phyloP scores from a whole-genome alignment of 768 basidiomycete species.

The Lactifluus volemus region DNA sequence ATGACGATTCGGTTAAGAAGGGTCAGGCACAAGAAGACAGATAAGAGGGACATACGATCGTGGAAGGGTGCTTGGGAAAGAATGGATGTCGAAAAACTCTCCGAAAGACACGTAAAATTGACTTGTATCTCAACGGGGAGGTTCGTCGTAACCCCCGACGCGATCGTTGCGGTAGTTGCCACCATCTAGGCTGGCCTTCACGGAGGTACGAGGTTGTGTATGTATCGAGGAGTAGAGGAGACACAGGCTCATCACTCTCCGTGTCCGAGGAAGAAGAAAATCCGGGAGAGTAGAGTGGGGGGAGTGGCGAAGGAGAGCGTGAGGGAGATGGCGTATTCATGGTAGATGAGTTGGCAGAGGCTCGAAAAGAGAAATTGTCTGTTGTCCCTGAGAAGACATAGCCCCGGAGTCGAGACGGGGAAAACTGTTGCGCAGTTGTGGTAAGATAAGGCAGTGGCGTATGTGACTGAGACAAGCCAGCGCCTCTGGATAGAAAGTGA shows the following conservation, averaged over 20 bases:
- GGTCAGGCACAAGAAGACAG: neutral
- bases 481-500: neutral
- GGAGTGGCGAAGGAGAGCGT: conserved; percentile 50
- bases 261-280: conserved; percentile 52
- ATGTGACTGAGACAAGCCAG: conserved; percentile 18
- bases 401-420: neutral
- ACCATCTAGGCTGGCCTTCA: conserved; percentile 49
- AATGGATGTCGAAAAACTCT: conserved; percentile 60
- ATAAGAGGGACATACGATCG: conserved; percentile 49
- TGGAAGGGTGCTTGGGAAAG: conserved; percentile 72
- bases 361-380: neutral
- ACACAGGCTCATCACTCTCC: conserved; percentile 50
- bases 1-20: conserved; percentile 14
- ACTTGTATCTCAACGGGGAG: conserved; percentile 35
- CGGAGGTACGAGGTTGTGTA: conserved; percentile 18
- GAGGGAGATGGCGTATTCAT: conserved; percentile 50
- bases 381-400: neutral
- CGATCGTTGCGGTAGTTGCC: conserved; percentile 33
- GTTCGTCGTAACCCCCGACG: conserved; percentile 46
- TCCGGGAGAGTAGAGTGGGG: conserved; percentile 43
- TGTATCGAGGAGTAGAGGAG: conserved; percentile 33
- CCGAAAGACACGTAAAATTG: conserved; percentile 46
- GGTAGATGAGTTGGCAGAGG: conserved; percentile 27
- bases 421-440: neutral
- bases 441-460: neutral